These are phyloP conservation scores for Rugosomyces carneus DNA, from an alignment of 1,284 basidiomycete species.

Conservation along the genomic window DNA sequence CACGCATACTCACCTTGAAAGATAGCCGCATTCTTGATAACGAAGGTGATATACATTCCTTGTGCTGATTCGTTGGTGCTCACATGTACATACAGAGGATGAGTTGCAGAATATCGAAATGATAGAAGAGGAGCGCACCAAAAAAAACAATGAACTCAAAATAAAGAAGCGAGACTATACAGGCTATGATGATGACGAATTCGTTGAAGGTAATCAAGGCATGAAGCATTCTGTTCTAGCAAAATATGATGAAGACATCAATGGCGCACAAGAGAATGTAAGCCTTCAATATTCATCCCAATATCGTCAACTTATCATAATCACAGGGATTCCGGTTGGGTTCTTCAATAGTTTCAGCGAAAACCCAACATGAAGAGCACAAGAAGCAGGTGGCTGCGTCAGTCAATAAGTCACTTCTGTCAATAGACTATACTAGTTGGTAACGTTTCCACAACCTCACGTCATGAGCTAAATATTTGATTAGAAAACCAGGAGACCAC, in stretches of 20 bases:
- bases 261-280: constrained; percentile 63
- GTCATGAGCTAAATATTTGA: constrained; percentile 8
- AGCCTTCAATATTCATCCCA: constrained; percentile 18
- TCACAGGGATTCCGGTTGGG: constrained; percentile 78
- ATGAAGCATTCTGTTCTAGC: constrained; percentile 80
- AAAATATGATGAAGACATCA: constrained; percentile 92
- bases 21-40: constrained; percentile 91
- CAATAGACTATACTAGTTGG: constrained; percentile 89
- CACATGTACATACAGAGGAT: constrained; percentile 62
- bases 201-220: constrained; percentile 65
- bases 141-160: constrained; percentile 80
- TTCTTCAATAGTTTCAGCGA: constrained; percentile 37
- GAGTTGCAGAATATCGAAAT: constrained; percentile 94
- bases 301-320: constrained; percentile 6
- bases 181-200: constrained; percentile 96
- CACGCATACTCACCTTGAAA: constrained; percentile 92
- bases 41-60: constrained; percentile 56
- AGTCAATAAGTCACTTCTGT: constrained; percentile 77
- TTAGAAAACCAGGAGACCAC: constrained; percentile 81
- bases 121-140: constrained; percentile 77
- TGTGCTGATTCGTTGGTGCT: constrained; percentile 5
- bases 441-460: constrained; percentile 7
- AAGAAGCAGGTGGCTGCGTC: constrained; percentile 53
- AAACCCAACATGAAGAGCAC: constrained; percentile 36
- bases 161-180: constrained; percentile 89